These are phyloP conservation scores for Blastobotrys raffinosifermentans DNA, from an alignment of 1,139 yeast species.

Conservation along the genomic window DNA sequence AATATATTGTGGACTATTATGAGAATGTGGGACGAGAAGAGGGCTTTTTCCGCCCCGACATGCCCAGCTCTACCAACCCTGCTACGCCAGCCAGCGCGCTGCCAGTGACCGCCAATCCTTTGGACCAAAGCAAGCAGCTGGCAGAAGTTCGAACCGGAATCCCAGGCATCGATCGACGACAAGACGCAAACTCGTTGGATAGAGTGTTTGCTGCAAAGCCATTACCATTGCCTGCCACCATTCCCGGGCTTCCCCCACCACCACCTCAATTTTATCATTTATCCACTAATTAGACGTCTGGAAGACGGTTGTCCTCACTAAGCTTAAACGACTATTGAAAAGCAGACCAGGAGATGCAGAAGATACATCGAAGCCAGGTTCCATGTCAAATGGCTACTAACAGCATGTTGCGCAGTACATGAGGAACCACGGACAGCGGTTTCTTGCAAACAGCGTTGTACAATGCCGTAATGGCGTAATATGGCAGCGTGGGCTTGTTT, in stretches of 20 bases:
- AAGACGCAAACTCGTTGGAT: slow-evolving; percentile 9
- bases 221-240: slow-evolving; percentile 22
- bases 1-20: slow-evolving; percentile 71
- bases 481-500: too few relatives aligned
- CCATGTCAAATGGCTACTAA: too few relatives aligned
- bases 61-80: slow-evolving; percentile 14
- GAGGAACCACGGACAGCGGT: too few relatives aligned
- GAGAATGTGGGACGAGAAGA: slow-evolving; percentile 35
- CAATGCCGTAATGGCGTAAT: too few relatives aligned
- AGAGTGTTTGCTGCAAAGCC: slow-evolving; percentile 8
- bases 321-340: background rate
- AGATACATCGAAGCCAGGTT: background rate
- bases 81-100: slow-evolving; percentile 7
- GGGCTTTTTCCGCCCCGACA: slow-evolving; percentile 22
- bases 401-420: too few relatives aligned
- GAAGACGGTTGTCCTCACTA: too few relatives aligned
- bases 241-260: slow-evolving; percentile 23
- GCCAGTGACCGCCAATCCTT: slow-evolving; percentile 11
- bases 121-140: slow-evolving; percentile 21
- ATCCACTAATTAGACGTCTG: too few relatives aligned
- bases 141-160: slow-evolving; percentile 14
- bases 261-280: slow-evolving; percentile 19
- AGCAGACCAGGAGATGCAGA: background rate
- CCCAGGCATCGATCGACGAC: slow-evolving; percentile 20
- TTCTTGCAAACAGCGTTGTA: too few relatives aligned